phyloP scores from a whole-genome alignment of 1,284 basidiomycete genomes.

The Ustilago nuda region DNA sequence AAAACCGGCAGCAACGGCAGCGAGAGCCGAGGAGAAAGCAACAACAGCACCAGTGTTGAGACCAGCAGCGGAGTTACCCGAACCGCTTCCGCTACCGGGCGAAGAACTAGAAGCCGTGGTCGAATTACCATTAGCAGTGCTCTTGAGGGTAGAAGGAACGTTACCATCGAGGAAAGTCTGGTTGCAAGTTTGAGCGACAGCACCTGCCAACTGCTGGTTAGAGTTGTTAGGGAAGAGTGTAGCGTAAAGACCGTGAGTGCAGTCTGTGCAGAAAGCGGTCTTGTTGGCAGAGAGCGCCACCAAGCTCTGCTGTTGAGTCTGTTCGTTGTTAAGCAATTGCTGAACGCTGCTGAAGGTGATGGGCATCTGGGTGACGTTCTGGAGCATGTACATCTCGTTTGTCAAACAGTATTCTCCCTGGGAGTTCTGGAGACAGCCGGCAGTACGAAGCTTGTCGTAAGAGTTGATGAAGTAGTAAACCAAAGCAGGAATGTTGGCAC shows the following conservation, averaged over 20 bases:
- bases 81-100: constrained; percentile 4
- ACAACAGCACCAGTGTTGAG: constrained; percentile 14
- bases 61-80: constrained; percentile 7
- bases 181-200: constrained; percentile 30
- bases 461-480: constrained; percentile 44
- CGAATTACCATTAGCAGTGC: constrained; percentile 37
- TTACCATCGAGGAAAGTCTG: constrained; percentile 32
- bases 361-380: constrained; percentile 28
- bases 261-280: constrained; percentile 49
- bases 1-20: constrained; percentile 36
- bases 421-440: constrained; percentile 29
- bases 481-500: constrained; percentile 32
- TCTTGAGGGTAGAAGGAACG: constrained; percentile 31
- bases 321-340: constrained; percentile 20
- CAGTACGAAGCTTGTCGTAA: constrained; percentile 33
- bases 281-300: constrained; percentile 26
- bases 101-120: constrained; percentile 9
- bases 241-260: constrained; percentile 44
- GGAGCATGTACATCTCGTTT: constrained; percentile 31
- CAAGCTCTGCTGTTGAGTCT: constrained; percentile 20
- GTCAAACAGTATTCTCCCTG: constrained; percentile 21
- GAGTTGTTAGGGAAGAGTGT: constrained; percentile 30
- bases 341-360: constrained; percentile 25
- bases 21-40: constrained; percentile 22
- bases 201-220: constrained; percentile 22